Base-by-base conservation (phyloP, 352 stramenopile genomes). In the Phytopythium aichiense region DNA sequence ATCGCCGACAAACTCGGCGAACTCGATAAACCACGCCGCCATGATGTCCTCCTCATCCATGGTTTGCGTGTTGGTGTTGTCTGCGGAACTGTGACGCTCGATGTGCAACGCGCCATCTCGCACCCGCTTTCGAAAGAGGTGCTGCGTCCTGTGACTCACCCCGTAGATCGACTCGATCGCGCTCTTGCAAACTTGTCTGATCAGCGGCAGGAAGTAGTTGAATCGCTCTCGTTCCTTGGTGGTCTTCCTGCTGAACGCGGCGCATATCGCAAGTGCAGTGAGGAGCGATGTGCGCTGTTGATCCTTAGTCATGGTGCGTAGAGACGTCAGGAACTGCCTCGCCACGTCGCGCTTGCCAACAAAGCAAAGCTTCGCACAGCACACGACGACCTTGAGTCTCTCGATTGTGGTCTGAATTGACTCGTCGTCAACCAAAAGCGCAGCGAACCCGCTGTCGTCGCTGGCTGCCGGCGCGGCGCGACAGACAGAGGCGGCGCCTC, bases 51-150 rank as follows among this genome's bases (percentile, higher is more conserved):
- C 38, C 13, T n/a, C 38, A 2, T n/a, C n/a, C n/a, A 43, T 2
- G 2, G 9, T 3, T 2, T 20, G 15, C 38, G 38, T 15, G 38
- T 43, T 43, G 2, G 38, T 43, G 38, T 43, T 43, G 38, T 43
- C 38, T 2, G 15, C 7, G 7, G 12, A 6, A 1, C 38, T 15
- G 13, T 43, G 38, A 9, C 38, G 38, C 38, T 43, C 1, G 38
- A 7, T 2, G 7, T 37, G 38, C 38, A 9, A 7, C 15, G 7
- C 35, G 35, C 35, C 35, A 16, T 40, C 35, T 43, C 13, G 6
- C 1, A 58, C 48, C 12, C 46, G 58, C 50, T 46, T 64, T 13
- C 37, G 25, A 22, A 58, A 58, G 2, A 64, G 20, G 30, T 64
- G 58, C 7, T 58, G 35, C 13, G 58, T 54, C 12, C 49, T 4